phyloP scores from a whole-genome alignment of 169 alveolate genomes.

The Plasmodium reichenowi region DNA sequence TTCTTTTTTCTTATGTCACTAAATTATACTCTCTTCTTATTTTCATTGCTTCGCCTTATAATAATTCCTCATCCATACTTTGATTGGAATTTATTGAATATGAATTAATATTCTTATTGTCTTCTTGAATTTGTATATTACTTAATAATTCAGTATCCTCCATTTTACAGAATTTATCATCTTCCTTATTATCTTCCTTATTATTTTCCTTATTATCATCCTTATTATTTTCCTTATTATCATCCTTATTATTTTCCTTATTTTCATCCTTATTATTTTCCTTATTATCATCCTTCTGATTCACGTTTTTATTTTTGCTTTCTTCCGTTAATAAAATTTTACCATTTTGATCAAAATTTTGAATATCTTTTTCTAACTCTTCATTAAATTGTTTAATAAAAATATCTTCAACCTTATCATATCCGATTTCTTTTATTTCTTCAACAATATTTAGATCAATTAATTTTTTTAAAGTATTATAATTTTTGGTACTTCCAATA shows the following conservation, averaged over 20 bases:
- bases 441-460: conserved; percentile 70
- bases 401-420: conserved; percentile 65
- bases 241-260: too few species aligned
- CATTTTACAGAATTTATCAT: conserved; percentile 20
- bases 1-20: too few species aligned
- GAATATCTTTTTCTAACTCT: conserved; percentile 60
- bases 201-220: background rate
- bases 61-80: too few species aligned
- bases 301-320: background rate
- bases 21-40: too few species aligned
- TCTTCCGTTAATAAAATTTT: background rate
- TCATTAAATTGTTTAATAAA: conserved; percentile 65
- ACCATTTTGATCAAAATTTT: conserved; percentile 33
- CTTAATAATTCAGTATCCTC: conserved; percentile 23
- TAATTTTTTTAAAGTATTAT: conserved; percentile 59
- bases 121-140: background rate
- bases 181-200: background rate
- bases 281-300: background rate
- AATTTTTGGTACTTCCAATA: conserved; percentile 51
- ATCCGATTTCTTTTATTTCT: conserved; percentile 71
- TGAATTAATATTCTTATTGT: too few species aligned
- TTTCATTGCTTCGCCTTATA: too few species aligned
- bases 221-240: too few species aligned
- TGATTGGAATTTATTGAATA: too few species aligned
- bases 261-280: background rate